Conservation (phyloP, 345 rosid genomes). For the Heritiera littoralis region DNA sequence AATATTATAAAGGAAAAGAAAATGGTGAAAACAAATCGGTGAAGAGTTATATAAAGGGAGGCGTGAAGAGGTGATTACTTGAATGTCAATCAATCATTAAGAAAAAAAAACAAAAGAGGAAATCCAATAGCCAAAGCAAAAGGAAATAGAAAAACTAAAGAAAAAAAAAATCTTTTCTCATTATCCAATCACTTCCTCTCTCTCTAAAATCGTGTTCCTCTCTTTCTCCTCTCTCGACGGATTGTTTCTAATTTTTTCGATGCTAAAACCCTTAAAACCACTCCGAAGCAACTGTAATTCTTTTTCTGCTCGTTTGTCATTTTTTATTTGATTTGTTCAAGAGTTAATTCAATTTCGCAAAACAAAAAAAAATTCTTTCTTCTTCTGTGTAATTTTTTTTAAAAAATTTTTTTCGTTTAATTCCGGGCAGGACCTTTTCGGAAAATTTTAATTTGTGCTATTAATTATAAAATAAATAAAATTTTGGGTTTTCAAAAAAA, state of each 20-base stretch:
- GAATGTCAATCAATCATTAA: slow-evolving; percentile 1
- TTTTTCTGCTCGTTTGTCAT: background rate
- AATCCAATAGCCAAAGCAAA: background rate
- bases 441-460: slow-evolving; percentile 3
- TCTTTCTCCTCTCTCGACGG: slow-evolving; percentile 14
- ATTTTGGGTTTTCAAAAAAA: background rate
- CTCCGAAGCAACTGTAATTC: background rate
- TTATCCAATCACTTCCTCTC: slow-evolving; percentile 29
- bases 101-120: background rate
- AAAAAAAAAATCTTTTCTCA: background rate
- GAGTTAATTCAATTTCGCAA: background rate
- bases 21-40: background rate
- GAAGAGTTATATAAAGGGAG: background rate
- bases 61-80: background rate
- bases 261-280: slow-evolving; percentile 8
- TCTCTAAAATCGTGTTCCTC: slow-evolving; percentile 1
- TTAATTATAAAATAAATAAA: slow-evolving; percentile 1
- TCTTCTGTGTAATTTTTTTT: slow-evolving; percentile 1
- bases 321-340: slow-evolving; percentile 14
- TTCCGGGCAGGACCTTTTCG: background rate
- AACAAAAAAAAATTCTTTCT: slow-evolving; percentile 15
- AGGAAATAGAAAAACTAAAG: background rate
- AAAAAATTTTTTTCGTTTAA: background rate
- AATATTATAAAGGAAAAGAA: too few relatives aligned
- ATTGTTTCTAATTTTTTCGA: slow-evolving; percentile 19